These are phyloP conservation scores for Plasmodium chabaudi DNA, from an alignment of 169 alveolate species.

Conservation along the genomic window DNA sequence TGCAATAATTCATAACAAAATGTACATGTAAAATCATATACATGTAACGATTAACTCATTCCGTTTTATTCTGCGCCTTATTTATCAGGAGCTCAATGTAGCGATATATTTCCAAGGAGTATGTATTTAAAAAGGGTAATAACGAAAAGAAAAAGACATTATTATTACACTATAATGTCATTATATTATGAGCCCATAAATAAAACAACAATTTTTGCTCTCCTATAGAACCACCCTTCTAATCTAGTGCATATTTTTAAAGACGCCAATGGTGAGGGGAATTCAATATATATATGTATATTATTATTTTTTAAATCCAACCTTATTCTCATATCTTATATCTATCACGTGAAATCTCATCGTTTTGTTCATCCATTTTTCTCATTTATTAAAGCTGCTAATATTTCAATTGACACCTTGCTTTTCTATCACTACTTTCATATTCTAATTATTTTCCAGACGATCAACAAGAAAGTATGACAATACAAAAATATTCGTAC, in stretches of 20 bases:
- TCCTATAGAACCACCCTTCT: slow-evolving; percentile 11
- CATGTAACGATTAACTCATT: background rate
- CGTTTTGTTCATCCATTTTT: too few relatives aligned
- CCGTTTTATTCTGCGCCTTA: background rate
- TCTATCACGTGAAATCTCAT: too few relatives aligned
- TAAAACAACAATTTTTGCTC: background rate
- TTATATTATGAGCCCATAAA: background rate
- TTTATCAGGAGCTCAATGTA: slow-evolving; percentile 25
- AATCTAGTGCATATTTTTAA: slow-evolving; percentile 18
- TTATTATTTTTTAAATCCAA: too few relatives aligned
- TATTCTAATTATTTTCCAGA: background rate
- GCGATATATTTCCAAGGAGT: slow-evolving; percentile 16
- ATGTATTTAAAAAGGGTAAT: slow-evolving; percentile 63
- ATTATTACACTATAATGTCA: background rate
- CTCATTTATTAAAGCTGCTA: too few relatives aligned
- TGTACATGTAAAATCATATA: background rate
- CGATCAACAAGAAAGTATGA: slow-evolving; percentile 26
- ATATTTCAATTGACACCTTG: too few relatives aligned
- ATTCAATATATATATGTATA: too few relatives aligned
- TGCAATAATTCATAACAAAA: background rate
- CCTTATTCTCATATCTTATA: too few relatives aligned
- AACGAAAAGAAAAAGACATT: background rate
- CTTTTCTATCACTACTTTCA: too few relatives aligned
- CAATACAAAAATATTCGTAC: slow-evolving; percentile 50
- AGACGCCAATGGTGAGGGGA: slow-evolving; percentile 23